These are phyloP conservation scores for Paspalum vaginatum DNA, from an alignment of 176 grass and related monocot genomes.

Conservation along the genomic window DNA sequence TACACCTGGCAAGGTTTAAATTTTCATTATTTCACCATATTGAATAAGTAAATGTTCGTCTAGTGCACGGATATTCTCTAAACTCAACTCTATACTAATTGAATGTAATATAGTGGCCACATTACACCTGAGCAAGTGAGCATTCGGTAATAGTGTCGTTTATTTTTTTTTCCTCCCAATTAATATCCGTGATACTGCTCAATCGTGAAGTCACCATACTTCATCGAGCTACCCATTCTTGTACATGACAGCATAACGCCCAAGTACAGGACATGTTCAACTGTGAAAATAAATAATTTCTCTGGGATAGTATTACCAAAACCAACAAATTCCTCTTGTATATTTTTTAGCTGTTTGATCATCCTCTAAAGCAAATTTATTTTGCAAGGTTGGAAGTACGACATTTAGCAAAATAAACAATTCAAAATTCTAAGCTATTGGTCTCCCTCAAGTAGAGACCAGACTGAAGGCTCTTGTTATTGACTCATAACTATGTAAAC, in stretches of 20 bases:
- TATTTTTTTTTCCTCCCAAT: background rate
- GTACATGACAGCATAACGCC: too few species aligned
- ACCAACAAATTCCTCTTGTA: background rate
- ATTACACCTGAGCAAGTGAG: background rate
- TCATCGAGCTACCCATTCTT: background rate
- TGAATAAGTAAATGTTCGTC: background rate
- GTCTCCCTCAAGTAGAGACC: background rate
- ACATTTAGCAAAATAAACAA: background rate
- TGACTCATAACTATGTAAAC: background rate
- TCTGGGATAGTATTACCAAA: background rate
- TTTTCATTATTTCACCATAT: background rate
- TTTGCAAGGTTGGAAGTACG: background rate
- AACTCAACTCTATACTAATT: background rate
- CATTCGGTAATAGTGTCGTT: background rate
- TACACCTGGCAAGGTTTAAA: too few species aligned
- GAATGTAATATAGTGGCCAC: background rate
- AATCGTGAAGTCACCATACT: background rate
- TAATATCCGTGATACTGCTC: background rate
- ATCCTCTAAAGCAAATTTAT: slow-evolving; percentile 4
- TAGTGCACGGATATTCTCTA: background rate
- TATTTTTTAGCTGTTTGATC: background rate
- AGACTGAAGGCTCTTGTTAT: background rate
- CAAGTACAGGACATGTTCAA: background rate
- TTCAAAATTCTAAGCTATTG: background rate
- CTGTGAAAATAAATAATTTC: background rate